Evolutionary conservation across 2,329 filamentous ascomycete genomes (phyloP).

Genomic region (Emmonsiellopsis sp.): DNA sequence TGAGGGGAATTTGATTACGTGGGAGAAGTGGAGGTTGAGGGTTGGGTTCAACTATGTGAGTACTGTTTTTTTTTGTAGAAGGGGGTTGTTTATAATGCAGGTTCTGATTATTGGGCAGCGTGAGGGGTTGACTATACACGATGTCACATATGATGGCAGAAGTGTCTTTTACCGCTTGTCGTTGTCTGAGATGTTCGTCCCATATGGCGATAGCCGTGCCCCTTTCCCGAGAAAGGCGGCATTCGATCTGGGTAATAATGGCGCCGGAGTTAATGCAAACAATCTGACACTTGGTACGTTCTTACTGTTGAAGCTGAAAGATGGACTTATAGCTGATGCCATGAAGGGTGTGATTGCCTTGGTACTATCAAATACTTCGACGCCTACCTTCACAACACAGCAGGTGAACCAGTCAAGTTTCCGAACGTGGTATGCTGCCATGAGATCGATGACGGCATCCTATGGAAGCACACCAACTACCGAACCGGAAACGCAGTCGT

Average conservation of each 20-base stretch:
- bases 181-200: conserved; percentile 61
- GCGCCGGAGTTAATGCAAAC: conserved; percentile 57
- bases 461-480: conserved; percentile 62
- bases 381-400: conserved; percentile 41
- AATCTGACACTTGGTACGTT: conserved; percentile 50
- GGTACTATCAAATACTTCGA: conserved; percentile 60
- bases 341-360: conserved; percentile 37
- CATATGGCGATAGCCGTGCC: conserved; percentile 55
- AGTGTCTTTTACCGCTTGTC: conserved; percentile 58
- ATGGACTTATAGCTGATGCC: not conserved
- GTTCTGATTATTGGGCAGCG: conserved; percentile 47
- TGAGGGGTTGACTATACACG: conserved; percentile 62
- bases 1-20: conserved; percentile 39
- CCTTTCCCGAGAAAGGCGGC: conserved; percentile 62
- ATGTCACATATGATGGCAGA: conserved; percentile 57
- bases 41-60: conserved; percentile 41
- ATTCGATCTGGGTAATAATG: conserved; percentile 63
- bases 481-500: conserved; percentile 53
- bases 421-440: conserved; percentile 57
- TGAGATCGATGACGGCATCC: conserved; percentile 57
- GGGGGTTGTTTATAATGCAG: not conserved
- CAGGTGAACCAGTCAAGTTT: conserved; percentile 47
- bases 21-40: conserved; percentile 62
- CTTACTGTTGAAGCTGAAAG: not conserved
- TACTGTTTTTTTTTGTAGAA: not conserved